A percentile compares a stretch with the other conserved stretches of the same genome.
These are phyloP conservation scores for Sisymbrium irio DNA, from an alignment of 345 rosid species.

Conservation along the genomic window DNA sequence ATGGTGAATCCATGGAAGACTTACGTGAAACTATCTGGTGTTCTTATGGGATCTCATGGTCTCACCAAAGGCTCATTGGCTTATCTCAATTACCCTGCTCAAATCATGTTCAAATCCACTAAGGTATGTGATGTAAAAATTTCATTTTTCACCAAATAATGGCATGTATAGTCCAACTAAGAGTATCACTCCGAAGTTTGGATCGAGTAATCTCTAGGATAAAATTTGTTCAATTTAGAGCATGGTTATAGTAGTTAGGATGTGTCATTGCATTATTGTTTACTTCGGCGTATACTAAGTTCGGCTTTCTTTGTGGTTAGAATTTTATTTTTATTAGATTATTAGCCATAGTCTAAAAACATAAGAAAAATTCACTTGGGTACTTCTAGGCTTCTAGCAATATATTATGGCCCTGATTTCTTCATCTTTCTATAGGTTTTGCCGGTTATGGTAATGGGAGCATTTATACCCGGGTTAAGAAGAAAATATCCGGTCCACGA, in stretches of 20 bases:
- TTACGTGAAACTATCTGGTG: conserved; percentile 73
- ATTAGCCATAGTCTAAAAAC: too few species aligned
- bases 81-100: conserved; percentile 87
- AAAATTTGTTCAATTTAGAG: not conserved
- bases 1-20: conserved; percentile 92
- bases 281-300: too few species aligned
- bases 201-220: not conserved
- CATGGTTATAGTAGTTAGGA: not conserved
- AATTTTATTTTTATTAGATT: too few species aligned
- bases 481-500: conserved; percentile 74
- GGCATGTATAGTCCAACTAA: too few species aligned
- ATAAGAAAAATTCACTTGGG: too few species aligned
- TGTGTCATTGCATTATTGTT: not conserved
- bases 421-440: conserved; percentile 46
- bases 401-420: too few species aligned
- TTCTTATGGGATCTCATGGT: conserved; percentile 87
- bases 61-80: conserved; percentile 83
- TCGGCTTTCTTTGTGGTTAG: too few species aligned
- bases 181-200: too few species aligned
- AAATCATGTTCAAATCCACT: conserved; percentile 91
- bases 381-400: too few species aligned
- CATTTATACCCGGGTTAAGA: conserved; percentile 80
- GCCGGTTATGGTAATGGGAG: conserved; percentile 90
- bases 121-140: conserved; percentile 43
- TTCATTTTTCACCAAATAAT: too few species aligned